Evolutionary conservation across 2,329 filamentous ascomycete genomes (phyloP), one percentile per base, ranked within the genome.

Genomic region (Chaetothyriales sp.): DNA sequence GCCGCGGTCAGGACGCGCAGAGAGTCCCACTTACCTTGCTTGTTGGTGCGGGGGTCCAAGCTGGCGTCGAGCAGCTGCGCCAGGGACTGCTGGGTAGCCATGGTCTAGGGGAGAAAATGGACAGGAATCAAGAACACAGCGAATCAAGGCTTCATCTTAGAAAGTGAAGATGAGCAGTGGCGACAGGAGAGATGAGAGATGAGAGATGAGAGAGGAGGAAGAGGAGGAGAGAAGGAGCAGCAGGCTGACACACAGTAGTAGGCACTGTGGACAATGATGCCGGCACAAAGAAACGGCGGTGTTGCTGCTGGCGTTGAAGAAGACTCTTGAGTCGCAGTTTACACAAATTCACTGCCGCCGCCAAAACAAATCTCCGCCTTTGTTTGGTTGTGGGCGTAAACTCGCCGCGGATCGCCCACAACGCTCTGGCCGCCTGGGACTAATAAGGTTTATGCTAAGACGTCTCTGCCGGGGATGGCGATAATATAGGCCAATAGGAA

Each of bases 1-100:
- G 52, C 44, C 49, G 48, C 18, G 6, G 28, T 19, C 2, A 26
- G 10, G 12, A 10, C 6, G 43, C 22, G 28, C 26, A 18, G 8
- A 45, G 18, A 36, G 9, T 36, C 59, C 43, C n/a, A 49, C 55
- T 58, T 72, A 90, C 90, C 90, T 82, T 93, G 84, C 68, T 87
- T 89, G 68, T 90, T 87, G 68, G 90, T 81, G 57, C 78, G 74
- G 18, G 87, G 87, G 69, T 95, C 86, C 62, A 96, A 78, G 62
- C 88, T 96, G 62, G 87, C 86, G 69, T 93, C 79, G 57, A 98
- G 81, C 67, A 96, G 77, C 75, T 87, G 80, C 57, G 87, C 84
- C 67, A 95, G 71, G 12, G 32, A 15, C 58, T 53, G 51, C 39
- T 53, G 50, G 25, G 53, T 48, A 26, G 79, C 75, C 79, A 84